Conservation (phyloP, 148 eudicot genomes). For the Rhododendron simsii region DNA sequence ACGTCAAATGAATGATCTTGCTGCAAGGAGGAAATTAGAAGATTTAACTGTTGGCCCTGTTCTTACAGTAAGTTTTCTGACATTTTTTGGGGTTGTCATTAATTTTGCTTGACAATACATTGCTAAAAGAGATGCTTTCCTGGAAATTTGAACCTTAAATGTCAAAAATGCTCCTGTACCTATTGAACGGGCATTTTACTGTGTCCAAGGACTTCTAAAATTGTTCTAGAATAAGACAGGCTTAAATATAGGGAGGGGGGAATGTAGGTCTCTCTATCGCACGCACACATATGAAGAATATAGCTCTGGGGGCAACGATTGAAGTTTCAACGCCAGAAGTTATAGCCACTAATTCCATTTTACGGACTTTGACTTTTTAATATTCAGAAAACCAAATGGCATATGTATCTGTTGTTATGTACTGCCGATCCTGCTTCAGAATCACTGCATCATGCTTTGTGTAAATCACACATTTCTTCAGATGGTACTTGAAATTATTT, state of each 20-base stretch:
- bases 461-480: background rate
- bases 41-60: conserved; percentile 87
- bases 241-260: background rate
- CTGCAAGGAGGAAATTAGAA: conserved; percentile 76
- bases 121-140: background rate
- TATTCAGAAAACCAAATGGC: background rate
- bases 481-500: background rate
- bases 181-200: background rate
- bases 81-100: background rate
- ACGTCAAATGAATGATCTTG: conserved; percentile 60
- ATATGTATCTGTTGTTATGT: background rate
- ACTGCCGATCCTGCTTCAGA: background rate
- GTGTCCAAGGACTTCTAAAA: background rate
- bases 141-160: background rate
- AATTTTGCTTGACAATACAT: background rate
- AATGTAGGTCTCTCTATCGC: background rate
- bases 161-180: background rate
- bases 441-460: background rate
- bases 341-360: background rate
- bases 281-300: background rate
- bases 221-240: background rate
- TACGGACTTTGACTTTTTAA: background rate
- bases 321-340: background rate
- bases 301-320: background rate
- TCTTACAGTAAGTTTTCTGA: conserved; percentile 56